These are phyloP conservation scores for Pulveroboletus sp. DNA, from an alignment of 768 basidiomycete species.

Conservation along the genomic window DNA sequence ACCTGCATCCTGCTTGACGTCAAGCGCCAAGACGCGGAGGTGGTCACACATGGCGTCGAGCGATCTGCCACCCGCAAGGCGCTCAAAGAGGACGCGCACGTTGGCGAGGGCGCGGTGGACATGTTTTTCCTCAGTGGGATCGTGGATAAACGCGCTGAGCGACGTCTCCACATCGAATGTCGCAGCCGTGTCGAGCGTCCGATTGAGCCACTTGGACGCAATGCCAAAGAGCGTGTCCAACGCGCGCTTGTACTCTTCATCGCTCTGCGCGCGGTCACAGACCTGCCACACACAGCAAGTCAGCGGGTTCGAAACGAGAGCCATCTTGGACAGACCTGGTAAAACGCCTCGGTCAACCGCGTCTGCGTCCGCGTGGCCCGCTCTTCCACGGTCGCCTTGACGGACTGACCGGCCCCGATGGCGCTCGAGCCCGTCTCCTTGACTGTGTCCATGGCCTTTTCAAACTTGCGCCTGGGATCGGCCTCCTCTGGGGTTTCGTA, in stretches of 20 bases:
- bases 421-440: slow-evolving; percentile 54
- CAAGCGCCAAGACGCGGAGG: slow-evolving; percentile 41
- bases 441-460: slow-evolving; percentile 62
- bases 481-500: slow-evolving; percentile 42
- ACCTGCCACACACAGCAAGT: slow-evolving; percentile 43
- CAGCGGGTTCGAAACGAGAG: neutral
- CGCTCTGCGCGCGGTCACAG: slow-evolving; percentile 59
- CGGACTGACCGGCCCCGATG: slow-evolving; percentile 51
- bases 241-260: slow-evolving; percentile 54
- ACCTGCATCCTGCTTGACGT: slow-evolving; percentile 50
- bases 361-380: slow-evolving; percentile 38
- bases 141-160: slow-evolving; percentile 54
- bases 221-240: slow-evolving; percentile 56
- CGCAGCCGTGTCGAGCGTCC: slow-evolving; percentile 46
- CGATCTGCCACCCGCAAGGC: slow-evolving; percentile 45
- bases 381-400: slow-evolving; percentile 42
- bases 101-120: slow-evolving; percentile 47
- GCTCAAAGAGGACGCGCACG: slow-evolving; percentile 43
- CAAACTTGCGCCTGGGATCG: slow-evolving; percentile 54
- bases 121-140: slow-evolving; percentile 62
- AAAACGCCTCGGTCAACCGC: slow-evolving; percentile 49
- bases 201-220: slow-evolving; percentile 53
- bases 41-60: slow-evolving; percentile 46
- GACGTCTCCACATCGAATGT: slow-evolving; percentile 41
- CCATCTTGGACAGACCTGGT: slow-evolving; percentile 37